A percentile compares a stretch with the other conserved stretches of the same genome.
These are phyloP conservation scores for Suillus clintonianus DNA, from an alignment of 768 basidiomycete genomes.

Conservation along the genomic window DNA sequence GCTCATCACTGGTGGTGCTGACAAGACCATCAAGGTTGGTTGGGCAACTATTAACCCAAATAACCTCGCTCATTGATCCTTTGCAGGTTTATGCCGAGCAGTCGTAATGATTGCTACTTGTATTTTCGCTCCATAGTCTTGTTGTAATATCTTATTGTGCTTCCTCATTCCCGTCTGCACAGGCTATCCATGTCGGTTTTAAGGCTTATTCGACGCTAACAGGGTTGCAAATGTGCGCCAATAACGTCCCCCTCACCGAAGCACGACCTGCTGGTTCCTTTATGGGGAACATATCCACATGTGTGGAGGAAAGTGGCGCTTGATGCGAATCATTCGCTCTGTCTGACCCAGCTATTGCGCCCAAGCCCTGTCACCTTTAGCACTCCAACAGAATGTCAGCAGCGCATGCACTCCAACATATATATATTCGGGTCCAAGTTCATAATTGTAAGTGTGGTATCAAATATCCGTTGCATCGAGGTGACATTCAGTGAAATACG, in stretches of 20 bases:
- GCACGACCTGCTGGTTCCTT: background rate
- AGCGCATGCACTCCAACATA: background rate
- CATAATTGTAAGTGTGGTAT: background rate
- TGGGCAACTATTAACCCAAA: conserved; percentile 1
- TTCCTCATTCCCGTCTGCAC: background rate
- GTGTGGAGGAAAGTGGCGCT: background rate
- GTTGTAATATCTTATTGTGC: background rate
- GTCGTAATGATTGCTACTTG: conserved; percentile 39
- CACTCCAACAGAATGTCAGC: background rate
- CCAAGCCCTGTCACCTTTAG: background rate
- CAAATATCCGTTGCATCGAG: background rate
- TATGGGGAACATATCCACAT: background rate
- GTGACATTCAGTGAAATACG: conserved; percentile 20
- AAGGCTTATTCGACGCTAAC: background rate
- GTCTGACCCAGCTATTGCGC: background rate
- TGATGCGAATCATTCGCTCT: background rate
- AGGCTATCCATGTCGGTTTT: background rate
- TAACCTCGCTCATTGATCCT: conserved; percentile 4
- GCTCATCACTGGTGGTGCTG: conserved; percentile 93
- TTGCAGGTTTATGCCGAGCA: conserved; percentile 72
- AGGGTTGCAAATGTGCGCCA: too few species aligned
- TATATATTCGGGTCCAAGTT: background rate
- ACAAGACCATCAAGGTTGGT: conserved; percentile 96
- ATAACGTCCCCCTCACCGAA: too few species aligned
- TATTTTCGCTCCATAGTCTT: background rate